phyloP scores from a whole-genome alignment of 768 basidiomycete genomes.

The Coprinopsis strossmayeri region DNA sequence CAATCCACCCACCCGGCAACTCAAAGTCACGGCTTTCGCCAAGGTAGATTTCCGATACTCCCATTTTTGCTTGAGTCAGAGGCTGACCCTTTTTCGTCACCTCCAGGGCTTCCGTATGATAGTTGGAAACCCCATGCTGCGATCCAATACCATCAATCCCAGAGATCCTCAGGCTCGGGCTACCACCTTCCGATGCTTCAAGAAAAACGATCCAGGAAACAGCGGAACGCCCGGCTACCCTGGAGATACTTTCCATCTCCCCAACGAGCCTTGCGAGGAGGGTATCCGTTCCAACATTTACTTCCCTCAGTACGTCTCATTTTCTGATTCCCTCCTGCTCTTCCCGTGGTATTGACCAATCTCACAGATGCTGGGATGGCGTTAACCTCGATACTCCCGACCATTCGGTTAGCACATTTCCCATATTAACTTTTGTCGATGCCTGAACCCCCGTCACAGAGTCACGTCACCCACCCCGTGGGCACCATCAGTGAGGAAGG shows the following conservation, averaged over 20 bases:
- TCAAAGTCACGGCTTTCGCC: slow-evolving; percentile 1
- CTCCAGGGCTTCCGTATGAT: slow-evolving; percentile 20
- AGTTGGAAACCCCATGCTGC: slow-evolving; percentile 16
- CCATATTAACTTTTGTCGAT: neutral
- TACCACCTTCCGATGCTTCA: slow-evolving; percentile 16
- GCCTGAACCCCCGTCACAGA: slow-evolving; percentile 3
- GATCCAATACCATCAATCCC: slow-evolving; percentile 8
- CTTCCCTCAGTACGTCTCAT: slow-evolving; percentile 14
- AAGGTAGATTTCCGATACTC: slow-evolving; percentile 10
- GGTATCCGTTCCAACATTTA: slow-evolving; percentile 18
- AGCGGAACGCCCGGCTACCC: slow-evolving; percentile 13
- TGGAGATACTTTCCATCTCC: slow-evolving; percentile 15
- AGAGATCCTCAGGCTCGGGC: slow-evolving; percentile 12
- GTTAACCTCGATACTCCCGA: slow-evolving; percentile 16
- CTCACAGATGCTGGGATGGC: slow-evolving; percentile 18
- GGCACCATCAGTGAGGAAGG: slow-evolving; percentile 3
- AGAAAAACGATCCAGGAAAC: slow-evolving; percentile 13
- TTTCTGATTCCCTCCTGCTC: neutral
- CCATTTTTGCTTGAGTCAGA: too few relatives aligned
- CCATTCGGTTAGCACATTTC: slow-evolving; percentile 11
- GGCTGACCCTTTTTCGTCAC: neutral
- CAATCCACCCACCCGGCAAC: neutral
- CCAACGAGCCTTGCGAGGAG: slow-evolving; percentile 12
- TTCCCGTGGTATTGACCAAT: neutral
- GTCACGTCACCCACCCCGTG: slow-evolving; percentile 15